phyloP scores from a whole-genome alignment of 352 stramenopile species.

The Globisporangium barbulae region DNA sequence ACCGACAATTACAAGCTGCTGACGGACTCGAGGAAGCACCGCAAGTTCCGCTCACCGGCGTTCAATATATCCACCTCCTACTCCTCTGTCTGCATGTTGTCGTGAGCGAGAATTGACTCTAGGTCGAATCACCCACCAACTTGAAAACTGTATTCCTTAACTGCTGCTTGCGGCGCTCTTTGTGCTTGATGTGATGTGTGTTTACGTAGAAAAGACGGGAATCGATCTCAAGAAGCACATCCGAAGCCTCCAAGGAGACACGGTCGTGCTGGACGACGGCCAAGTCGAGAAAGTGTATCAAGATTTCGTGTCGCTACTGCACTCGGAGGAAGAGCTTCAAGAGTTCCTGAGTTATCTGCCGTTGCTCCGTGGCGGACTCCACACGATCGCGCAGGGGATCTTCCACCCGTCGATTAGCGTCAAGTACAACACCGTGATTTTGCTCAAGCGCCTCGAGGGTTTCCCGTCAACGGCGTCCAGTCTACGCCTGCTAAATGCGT shows the following conservation, averaged over 20 bases:
- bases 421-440: conserved; percentile 86
- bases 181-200: conserved; percentile 16
- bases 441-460: conserved; percentile 84
- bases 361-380: conserved; percentile 67
- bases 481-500: conserved; percentile 70
- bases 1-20: conserved; percentile 87
- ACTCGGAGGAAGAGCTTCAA: conserved; percentile 72
- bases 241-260: conserved; percentile 70
- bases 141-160: conserved; percentile 35
- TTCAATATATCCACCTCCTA: conserved; percentile 83
- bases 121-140: neutral
- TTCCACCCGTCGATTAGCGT: conserved; percentile 86
- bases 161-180: conserved; percentile 16
- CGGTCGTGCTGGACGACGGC: conserved; percentile 68
- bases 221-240: conserved; percentile 83
- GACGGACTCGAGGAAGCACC: conserved; percentile 46
- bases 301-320: conserved; percentile 73
- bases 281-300: conserved; percentile 82
- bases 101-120: conserved; percentile 18
- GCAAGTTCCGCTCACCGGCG: conserved; percentile 50
- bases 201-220: conserved; percentile 74
- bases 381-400: conserved; percentile 81
- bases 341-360: conserved; percentile 85
- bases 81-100: conserved; percentile 39
- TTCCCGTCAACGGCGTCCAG: conserved; percentile 70